Percentiles rank a stretch among this genome's conserved stretches.
These are phyloP conservation scores for Suillus bovinus DNA, from an alignment of 768 basidiomycete genomes.

Conservation along the genomic window DNA sequence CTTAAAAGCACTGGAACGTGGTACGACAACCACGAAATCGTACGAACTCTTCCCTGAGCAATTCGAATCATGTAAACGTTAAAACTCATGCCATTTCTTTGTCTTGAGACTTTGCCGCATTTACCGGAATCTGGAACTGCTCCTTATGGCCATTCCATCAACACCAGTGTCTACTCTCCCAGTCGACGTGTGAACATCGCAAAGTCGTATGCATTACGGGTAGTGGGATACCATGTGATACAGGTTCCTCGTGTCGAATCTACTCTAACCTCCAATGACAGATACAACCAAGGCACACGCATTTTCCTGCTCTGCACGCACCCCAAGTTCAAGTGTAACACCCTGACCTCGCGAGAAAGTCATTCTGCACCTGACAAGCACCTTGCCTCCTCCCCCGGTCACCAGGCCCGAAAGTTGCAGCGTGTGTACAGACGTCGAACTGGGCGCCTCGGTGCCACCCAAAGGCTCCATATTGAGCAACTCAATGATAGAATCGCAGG, in stretches of 20 bases:
- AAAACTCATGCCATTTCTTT: slow-evolving; percentile 7
- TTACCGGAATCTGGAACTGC: background rate
- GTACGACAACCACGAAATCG: slow-evolving; percentile 8
- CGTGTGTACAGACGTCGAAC: slow-evolving; percentile 87
- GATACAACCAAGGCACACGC: slow-evolving; percentile 86
- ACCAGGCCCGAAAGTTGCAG: slow-evolving; percentile 92
- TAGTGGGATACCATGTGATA: slow-evolving; percentile 18
- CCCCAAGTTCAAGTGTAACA: slow-evolving; percentile 88
- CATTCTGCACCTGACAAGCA: slow-evolving; percentile 93
- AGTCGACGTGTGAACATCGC: slow-evolving; percentile 10
- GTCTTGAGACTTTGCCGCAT: slow-evolving; percentile 7
- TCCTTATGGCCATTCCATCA: slow-evolving; percentile 9
- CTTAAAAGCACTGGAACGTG: slow-evolving; percentile 10
- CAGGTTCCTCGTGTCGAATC: background rate
- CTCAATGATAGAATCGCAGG: slow-evolving; percentile 94
- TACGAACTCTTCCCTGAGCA: slow-evolving; percentile 10
- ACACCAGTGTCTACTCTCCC: background rate
- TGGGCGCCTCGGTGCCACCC: slow-evolving; percentile 84
- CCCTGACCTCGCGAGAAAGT: slow-evolving; percentile 88
- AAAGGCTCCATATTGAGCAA: slow-evolving; percentile 97
- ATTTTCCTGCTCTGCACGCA: slow-evolving; percentile 88
- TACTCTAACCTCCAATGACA: slow-evolving; percentile 72
- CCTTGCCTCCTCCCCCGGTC: slow-evolving; percentile 92
- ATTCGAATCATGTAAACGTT: slow-evolving; percentile 7
- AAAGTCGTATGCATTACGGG: background rate